Conservation (phyloP, 306 rosid genomes). For the Ziziphus jujuba region DNA sequence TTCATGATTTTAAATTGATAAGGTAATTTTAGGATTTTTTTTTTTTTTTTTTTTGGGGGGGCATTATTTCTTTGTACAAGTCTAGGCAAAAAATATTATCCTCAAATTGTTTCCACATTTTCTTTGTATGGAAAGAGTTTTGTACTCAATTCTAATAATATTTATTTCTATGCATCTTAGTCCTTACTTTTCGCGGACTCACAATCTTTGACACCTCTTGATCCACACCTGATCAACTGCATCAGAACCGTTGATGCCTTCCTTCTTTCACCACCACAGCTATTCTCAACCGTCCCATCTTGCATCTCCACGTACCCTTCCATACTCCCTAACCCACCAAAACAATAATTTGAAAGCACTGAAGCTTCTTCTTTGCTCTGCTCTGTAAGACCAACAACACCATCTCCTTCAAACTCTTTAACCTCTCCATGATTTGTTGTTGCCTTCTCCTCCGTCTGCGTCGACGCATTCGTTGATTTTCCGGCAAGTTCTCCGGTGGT, state of each 20-base stretch:
- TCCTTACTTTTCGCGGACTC: conserved; percentile 10
- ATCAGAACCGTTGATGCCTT: conserved; percentile 54
- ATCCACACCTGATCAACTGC: conserved; percentile 57
- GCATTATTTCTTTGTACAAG: no score
- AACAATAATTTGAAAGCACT: conserved; percentile 14
- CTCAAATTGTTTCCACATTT: no score
- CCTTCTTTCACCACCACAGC: conserved; percentile 43
- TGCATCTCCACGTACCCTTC: conserved; percentile 22
- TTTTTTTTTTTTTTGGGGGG: no score
- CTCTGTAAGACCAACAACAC: conserved; percentile 7
- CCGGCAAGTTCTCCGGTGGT: conserved; percentile 27
- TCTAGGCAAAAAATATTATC: no score
- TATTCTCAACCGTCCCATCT: conserved; percentile 44
- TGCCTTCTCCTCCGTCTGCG: conserved; percentile 50
- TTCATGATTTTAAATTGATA: no score
- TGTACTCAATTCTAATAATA: no score
- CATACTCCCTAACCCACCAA: conserved; percentile 19
- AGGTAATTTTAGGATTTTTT: no score
- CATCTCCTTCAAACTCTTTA: conserved; percentile 22
- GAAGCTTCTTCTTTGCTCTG: conserved; percentile 14
- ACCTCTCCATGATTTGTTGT: conserved; percentile 19
- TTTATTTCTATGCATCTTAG: no score
- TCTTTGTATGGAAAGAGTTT: no score
- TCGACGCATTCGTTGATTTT: conserved; percentile 39
- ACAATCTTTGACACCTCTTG: conserved; percentile 10